A percentile compares a stretch with the other conserved stretches of the same genome.
Conservation (phyloP, 495 filamentous ascomycete genomes). For the Daldinia decipiens region DNA sequence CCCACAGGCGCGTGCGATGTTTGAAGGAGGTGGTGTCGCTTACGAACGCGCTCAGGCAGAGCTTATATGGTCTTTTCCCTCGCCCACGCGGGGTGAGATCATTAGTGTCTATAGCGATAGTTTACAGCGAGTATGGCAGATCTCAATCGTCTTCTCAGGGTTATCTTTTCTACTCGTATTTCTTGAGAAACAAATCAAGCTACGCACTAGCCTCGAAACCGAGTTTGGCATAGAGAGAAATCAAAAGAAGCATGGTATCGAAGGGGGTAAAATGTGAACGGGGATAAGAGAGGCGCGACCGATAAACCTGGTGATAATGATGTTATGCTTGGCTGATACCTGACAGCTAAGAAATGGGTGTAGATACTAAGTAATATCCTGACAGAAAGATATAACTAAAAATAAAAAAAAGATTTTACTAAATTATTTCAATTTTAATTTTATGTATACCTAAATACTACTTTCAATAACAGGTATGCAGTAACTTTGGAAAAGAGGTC, state of each 20-base stretch:
- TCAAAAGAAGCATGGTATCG: not conserved
- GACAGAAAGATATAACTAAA: too few species aligned
- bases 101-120: not conserved
- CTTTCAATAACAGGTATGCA: too few species aligned
- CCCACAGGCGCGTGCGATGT: not conserved
- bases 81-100: not conserved
- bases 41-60: not conserved
- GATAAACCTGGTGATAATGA: too few species aligned
- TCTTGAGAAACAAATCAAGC: not conserved
- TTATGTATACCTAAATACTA: too few species aligned
- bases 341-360: too few species aligned
- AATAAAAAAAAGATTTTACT: too few species aligned
- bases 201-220: not conserved
- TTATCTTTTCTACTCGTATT: not conserved
- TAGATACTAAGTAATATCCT: too few species aligned
- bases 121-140: not conserved
- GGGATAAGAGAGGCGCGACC: not conserved
- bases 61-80: not conserved
- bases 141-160: not conserved
- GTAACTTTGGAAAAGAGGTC: too few species aligned
- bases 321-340: too few species aligned
- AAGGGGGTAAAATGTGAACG: not conserved
- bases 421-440: too few species aligned
- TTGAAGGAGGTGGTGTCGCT: not conserved
- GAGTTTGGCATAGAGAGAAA: not conserved